These are phyloP conservation scores for Hibiscus mutabilis DNA, from an alignment of 345 rosid genomes.

Conservation along the genomic window DNA sequence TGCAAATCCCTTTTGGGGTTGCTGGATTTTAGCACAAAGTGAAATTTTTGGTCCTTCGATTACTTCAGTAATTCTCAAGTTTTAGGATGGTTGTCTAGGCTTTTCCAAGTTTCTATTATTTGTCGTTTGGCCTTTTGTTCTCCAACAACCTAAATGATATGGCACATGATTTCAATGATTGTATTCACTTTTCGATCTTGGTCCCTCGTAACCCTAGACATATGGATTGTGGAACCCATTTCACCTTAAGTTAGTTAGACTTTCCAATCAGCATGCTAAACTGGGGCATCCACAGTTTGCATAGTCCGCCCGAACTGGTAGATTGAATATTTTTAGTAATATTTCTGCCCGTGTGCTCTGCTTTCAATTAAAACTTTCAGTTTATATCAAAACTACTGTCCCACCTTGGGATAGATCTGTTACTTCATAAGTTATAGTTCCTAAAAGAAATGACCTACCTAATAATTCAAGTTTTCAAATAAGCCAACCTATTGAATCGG, in stretches of 20 bases:
- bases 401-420: background rate
- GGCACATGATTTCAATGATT: background rate
- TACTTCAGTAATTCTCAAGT: constrained; percentile 4
- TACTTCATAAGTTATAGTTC: background rate
- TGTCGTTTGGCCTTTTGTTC: background rate
- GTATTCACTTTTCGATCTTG: background rate
- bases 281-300: background rate
- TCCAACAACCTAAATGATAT: background rate
- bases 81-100: background rate
- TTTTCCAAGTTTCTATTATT: background rate
- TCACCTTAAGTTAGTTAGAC: constrained; percentile 7
- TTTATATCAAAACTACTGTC: background rate
- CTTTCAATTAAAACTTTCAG: constrained; percentile 7
- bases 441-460: background rate
- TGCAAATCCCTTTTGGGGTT: too few relatives aligned
- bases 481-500: background rate
- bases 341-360: background rate
- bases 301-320: background rate
- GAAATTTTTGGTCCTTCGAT: background rate
- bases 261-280: constrained; percentile 2
- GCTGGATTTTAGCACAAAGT: too few relatives aligned
- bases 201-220: background rate
- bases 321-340: background rate
- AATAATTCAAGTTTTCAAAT: background rate
- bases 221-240: background rate